These are phyloP conservation scores for Gossypium schwendimanii DNA, from an alignment of 441 rosid species.

Conservation along the genomic window DNA sequence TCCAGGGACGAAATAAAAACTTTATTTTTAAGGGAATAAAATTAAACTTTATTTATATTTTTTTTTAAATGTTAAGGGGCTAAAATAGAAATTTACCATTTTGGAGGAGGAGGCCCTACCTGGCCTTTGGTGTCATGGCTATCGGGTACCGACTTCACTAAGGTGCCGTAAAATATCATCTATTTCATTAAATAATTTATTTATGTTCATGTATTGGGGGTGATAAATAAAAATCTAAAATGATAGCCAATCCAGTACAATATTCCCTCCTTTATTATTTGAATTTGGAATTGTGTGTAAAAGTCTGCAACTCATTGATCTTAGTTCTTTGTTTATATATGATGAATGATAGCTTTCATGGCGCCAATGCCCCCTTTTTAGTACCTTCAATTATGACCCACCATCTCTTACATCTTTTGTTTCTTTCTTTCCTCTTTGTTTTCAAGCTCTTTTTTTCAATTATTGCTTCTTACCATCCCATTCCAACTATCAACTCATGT, in stretches of 20 bases:
- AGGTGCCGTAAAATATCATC: no score
- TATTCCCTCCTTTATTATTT: not conserved
- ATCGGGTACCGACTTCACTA: no score
- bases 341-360: not conserved
- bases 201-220: no score
- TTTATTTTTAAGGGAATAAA: no score
- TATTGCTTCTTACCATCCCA: not conserved
- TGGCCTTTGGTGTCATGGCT: no score
- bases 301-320: not conserved
- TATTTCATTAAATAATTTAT: no score
- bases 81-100: no score
- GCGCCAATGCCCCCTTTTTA: not conserved
- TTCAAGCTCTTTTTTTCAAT: not conserved
- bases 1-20: no score
- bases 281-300: slow-evolving; percentile 6
- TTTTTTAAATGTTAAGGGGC: no score
- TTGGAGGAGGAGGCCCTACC: no score
- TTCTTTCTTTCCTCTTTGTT: not conserved
- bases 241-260: slow-evolving; percentile 10
- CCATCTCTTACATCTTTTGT: not conserved
- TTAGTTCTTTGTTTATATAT: not conserved
- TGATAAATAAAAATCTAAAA: not conserved
- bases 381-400: not conserved
- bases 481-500: not conserved
- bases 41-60: no score